A percentile compares a stretch with the other conserved stretches of the same genome.
phyloP scores from a whole-genome alignment of 352 stramenopile species.

The Globisporangium orthogonon region DNA sequence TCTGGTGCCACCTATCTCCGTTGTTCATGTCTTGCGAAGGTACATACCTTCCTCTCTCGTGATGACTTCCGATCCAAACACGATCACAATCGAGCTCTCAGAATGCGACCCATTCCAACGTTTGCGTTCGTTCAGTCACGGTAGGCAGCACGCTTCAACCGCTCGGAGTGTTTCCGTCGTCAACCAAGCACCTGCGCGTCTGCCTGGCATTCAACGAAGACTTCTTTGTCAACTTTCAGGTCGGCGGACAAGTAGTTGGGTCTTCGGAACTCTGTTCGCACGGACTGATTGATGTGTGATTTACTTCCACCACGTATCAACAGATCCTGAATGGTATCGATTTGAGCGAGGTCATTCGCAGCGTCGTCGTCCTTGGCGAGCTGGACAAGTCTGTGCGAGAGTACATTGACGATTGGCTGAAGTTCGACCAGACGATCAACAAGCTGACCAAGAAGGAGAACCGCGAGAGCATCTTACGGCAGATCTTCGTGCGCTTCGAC shows the following conservation, averaged over 20 bases:
- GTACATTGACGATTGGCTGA: constrained; percentile 20
- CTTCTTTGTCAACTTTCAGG: constrained; percentile 32
- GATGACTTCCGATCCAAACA: not conserved
- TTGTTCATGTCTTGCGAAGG: constrained; percentile 35
- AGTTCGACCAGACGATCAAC: constrained; percentile 13
- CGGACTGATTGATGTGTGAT: not conserved
- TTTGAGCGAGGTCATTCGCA: constrained; percentile 19
- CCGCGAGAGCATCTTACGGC: constrained; percentile 25
- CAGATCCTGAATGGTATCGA: constrained; percentile 14
- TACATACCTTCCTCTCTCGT: constrained; percentile 2
- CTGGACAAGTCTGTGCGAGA: constrained; percentile 30
- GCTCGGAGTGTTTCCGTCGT: constrained; percentile 2
- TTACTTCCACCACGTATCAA: too few species aligned
- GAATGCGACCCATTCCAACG: not conserved
- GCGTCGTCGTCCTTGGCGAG: constrained; percentile 27
- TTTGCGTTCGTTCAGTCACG: constrained; percentile 6
- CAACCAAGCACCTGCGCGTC: constrained; percentile 31
- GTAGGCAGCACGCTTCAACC: constrained; percentile 7
- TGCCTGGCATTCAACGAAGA: constrained; percentile 30
- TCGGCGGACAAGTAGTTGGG: constrained; percentile 2
- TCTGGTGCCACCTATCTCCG: constrained; percentile 27
- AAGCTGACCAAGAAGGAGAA: constrained; percentile 35
- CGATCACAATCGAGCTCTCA: not conserved
- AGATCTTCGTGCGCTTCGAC: constrained; percentile 43
- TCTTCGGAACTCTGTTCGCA: not conserved